Evolutionary conservation across 495 filamentous ascomycete species (phyloP).

Genomic region (Xylaria acuta): DNA sequence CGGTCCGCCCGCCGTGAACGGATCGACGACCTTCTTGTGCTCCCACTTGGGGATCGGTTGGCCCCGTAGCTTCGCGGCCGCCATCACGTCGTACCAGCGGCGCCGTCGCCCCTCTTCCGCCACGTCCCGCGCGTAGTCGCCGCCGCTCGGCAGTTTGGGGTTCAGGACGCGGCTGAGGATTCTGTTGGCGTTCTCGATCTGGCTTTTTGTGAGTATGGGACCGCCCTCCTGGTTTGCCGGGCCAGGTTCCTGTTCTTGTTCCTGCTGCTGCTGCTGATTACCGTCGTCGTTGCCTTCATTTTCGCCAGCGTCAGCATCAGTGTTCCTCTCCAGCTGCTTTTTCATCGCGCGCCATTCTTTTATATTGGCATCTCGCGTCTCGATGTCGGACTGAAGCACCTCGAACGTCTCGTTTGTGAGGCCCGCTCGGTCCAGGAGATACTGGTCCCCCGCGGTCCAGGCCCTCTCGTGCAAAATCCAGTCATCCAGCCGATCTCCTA

Average conservation of each 20-base stretch:
- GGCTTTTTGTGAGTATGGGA: not conserved
- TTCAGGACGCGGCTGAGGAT: not conserved
- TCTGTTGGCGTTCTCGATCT: not conserved
- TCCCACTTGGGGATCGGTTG: not conserved
- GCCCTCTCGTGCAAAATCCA: conserved; percentile 30
- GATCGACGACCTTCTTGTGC: conserved; percentile 1
- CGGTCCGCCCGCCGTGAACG: conserved; percentile 2
- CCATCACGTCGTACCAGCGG: not conserved
- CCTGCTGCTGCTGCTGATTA: not conserved
- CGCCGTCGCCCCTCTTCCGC: not conserved
- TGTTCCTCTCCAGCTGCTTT: not conserved
- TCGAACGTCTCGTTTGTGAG: conserved; percentile 4
- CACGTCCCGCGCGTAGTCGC: conserved; percentile 7
- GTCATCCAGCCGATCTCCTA: conserved; percentile 28
- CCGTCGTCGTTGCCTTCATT: not conserved
- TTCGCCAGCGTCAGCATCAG: not conserved
- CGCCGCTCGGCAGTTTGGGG: not conserved
- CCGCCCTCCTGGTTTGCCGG: not conserved
- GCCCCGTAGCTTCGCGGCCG: not conserved
- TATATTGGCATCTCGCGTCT: conserved; percentile 3
- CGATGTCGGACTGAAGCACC: not conserved
- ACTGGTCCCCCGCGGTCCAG: conserved; percentile 26
- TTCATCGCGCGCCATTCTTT: not conserved
- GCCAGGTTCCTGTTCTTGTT: not conserved
- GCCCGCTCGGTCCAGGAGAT: not conserved